phyloP scores from a whole-genome alignment of 768 basidiomycete genomes.

The Trametes elegans region DNA sequence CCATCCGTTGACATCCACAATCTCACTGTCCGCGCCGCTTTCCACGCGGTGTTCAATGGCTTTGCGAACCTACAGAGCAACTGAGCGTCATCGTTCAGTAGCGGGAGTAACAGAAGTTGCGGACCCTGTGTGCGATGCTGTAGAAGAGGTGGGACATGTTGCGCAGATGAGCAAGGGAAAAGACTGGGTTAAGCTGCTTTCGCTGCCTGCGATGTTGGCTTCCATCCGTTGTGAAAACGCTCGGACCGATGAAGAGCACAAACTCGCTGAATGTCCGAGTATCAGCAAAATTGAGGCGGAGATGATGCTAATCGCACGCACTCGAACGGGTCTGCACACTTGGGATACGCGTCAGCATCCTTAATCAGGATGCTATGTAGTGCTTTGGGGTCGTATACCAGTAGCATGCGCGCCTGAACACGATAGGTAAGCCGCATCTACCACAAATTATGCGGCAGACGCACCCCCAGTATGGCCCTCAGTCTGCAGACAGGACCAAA shows the following conservation, averaged over 20 bases:
- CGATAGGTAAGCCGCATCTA: background rate
- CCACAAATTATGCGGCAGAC: constrained; percentile 1
- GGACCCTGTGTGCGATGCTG: constrained; percentile 14
- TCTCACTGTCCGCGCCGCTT: background rate
- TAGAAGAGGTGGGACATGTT: constrained; percentile 24
- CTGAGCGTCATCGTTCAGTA: background rate
- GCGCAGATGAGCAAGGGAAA: constrained; percentile 24
- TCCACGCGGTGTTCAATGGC: constrained; percentile 19
- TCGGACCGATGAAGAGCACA: constrained; percentile 10
- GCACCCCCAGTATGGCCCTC: constrained; percentile 45
- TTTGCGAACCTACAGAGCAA: constrained; percentile 15
- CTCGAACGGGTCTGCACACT: background rate
- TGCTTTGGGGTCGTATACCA: constrained; percentile 47
- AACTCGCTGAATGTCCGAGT: background rate
- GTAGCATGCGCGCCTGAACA: constrained; percentile 49
- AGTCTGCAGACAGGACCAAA: constrained; percentile 46
- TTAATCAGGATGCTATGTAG: constrained; percentile 47
- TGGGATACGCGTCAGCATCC: constrained; percentile 41
- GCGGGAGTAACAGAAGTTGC: too few species aligned
- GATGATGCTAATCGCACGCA: background rate
- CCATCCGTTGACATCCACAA: constrained; percentile 16
- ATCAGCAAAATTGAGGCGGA: background rate
- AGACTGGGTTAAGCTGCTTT: constrained; percentile 23
- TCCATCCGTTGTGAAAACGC: constrained; percentile 13
- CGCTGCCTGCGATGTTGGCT: constrained; percentile 23